phyloP scores from a whole-genome alignment of 2,329 filamentous ascomycete genomes.

The Calonectria honghensis region DNA sequence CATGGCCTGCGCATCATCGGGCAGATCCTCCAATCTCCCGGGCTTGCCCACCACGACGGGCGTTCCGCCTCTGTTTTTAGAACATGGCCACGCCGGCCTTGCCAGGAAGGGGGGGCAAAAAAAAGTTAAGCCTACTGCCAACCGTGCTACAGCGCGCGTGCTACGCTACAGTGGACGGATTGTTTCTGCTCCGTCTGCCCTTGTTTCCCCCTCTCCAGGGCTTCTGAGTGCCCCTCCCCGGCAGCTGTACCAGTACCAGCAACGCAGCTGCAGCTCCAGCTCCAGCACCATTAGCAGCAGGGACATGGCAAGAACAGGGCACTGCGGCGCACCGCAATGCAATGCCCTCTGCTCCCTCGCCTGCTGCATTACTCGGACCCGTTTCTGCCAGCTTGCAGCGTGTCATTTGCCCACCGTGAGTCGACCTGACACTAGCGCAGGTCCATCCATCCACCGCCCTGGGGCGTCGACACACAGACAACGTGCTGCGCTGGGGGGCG shows the following conservation, averaged over 20 bases:
- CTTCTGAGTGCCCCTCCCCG: constrained; percentile 20
- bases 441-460: constrained; percentile 53
- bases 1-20: constrained; percentile 43
- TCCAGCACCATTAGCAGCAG: constrained; percentile 24
- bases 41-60: constrained; percentile 38
- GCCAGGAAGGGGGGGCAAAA: background rate
- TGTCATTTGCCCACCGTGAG: constrained; percentile 46
- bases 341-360: constrained; percentile 37
- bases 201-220: constrained; percentile 23
- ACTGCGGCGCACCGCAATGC: constrained; percentile 34
- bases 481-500: background rate
- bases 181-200: background rate
- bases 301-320: constrained; percentile 40
- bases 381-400: constrained; percentile 44
- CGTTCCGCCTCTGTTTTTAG: constrained; percentile 52
- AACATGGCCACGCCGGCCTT: constrained; percentile 29
- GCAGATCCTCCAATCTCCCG: constrained; percentile 53
- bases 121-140: constrained; percentile 23
- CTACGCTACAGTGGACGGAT: constrained; percentile 29
- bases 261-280: background rate
- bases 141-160: background rate
- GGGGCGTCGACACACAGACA: constrained; percentile 38
- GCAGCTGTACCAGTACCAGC: background rate
- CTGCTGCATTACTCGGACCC: constrained; percentile 39
- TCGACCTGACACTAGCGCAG: constrained; percentile 54